phyloP scores from a whole-genome alignment of 768 basidiomycete species.

The Cystofilobasidium capitatum region DNA sequence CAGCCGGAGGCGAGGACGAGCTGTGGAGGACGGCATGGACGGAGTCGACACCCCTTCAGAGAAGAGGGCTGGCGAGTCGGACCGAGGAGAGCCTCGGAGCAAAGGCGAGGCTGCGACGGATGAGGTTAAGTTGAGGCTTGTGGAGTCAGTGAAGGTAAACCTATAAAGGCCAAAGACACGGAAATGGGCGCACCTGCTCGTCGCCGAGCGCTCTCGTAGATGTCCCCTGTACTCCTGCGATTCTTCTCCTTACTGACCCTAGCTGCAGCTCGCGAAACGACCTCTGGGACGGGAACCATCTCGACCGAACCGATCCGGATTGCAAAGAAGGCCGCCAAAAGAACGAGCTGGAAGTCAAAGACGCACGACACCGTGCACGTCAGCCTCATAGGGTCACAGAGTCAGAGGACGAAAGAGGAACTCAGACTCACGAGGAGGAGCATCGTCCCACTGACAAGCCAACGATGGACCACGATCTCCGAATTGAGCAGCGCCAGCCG shows the following conservation, averaged over 20 bases:
- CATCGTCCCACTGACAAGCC: slow-evolving; percentile 1
- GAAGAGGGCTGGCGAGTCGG: not conserved
- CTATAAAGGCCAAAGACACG: not conserved
- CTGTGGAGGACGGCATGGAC: not conserved
- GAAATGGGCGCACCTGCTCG: not conserved
- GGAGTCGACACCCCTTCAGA: not conserved
- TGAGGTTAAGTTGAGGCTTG: not conserved
- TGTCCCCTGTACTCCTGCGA: not conserved
- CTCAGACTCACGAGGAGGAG: slow-evolving; percentile 1
- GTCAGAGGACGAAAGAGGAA: not conserved
- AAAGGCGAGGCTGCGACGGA: not conserved
- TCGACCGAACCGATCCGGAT: slow-evolving; percentile 10
- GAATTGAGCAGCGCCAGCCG: slow-evolving; percentile 4
- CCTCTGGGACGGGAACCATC: slow-evolving; percentile 7
- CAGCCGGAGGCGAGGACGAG: not conserved
- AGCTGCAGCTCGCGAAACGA: not conserved
- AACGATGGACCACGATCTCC: slow-evolving; percentile 17
- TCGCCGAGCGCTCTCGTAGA: not conserved
- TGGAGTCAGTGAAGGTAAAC: not conserved
- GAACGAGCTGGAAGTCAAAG: not conserved
- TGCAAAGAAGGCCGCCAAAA: slow-evolving; percentile 15
- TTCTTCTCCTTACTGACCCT: slow-evolving; percentile 6
- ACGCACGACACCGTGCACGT: not conserved
- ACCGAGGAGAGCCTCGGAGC: not conserved
- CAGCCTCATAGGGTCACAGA: not conserved